phyloP scores from a whole-genome alignment of 129 eudicot species.

The Tagetes erecta region DNA sequence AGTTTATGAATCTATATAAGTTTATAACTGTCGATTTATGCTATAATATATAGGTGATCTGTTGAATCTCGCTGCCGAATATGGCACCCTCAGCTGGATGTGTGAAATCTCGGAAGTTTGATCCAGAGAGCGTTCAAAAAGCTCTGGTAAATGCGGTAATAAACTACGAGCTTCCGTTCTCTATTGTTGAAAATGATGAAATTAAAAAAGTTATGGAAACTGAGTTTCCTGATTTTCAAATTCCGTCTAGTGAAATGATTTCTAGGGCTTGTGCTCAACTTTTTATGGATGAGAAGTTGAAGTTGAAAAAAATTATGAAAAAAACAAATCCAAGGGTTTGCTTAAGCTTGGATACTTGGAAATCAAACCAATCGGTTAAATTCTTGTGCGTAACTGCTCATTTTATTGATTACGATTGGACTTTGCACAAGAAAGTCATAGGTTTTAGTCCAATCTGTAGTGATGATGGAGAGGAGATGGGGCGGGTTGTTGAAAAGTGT shows the following conservation, averaged over 20 bases:
- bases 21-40: background rate
- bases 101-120: background rate
- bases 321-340: conserved; percentile 16
- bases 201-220: conserved; percentile 14
- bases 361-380: background rate
- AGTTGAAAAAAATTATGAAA: conserved; percentile 5
- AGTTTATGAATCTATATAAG: background rate
- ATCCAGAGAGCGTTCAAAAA: background rate
- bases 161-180: conserved; percentile 4
- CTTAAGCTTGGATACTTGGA: conserved; percentile 21
- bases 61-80: background rate
- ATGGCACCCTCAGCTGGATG: background rate
- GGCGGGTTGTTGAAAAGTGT: conserved; percentile 14
- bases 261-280: background rate
- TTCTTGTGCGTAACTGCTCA: conserved; percentile 21
- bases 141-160: conserved; percentile 15
- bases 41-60: background rate
- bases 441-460: conserved; percentile 3
- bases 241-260: conserved; percentile 2
- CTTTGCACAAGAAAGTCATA: conserved; percentile 13
- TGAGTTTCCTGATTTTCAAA: background rate
- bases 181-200: background rate
- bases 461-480: conserved; percentile 20
- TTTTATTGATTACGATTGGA: conserved; percentile 10
- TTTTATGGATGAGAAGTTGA: conserved; percentile 14